These are phyloP conservation scores for Leishmania lainsoni DNA, from an alignment of 208 protist genomes.

Conservation along the genomic window DNA sequence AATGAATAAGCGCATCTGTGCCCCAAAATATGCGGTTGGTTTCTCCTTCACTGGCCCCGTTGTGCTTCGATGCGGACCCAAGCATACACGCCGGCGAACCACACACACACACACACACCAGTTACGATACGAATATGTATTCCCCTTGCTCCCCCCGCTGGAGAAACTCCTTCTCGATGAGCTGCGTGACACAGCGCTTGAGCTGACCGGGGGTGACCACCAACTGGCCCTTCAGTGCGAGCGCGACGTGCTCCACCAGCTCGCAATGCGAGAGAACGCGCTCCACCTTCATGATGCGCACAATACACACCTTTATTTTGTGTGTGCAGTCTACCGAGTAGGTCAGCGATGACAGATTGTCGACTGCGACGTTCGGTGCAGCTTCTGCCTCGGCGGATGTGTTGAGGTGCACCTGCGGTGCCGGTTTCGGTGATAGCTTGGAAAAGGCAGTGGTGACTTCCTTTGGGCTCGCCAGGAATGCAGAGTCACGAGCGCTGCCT, in stretches of 20 bases:
- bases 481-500: not conserved
- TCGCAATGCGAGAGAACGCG: constrained; percentile 41
- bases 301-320: constrained; percentile 57
- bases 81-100: not conserved
- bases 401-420: not conserved
- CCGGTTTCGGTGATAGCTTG: not conserved
- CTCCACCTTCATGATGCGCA: constrained; percentile 58
- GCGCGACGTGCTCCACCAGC: constrained; percentile 35
- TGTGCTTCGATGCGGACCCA: not conserved
- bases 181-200: constrained; percentile 45
- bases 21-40: not conserved
- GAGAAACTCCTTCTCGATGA: constrained; percentile 75
- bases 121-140: constrained; percentile 56
- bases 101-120: too few species aligned
- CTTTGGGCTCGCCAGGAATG: not conserved
- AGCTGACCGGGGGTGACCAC: constrained; percentile 45
- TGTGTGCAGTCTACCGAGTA: constrained; percentile 32
- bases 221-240: constrained; percentile 28
- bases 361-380: not conserved
- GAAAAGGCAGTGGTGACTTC: not conserved
- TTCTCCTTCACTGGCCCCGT: not conserved
- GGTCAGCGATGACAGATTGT: constrained; percentile 1
- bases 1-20: not conserved
- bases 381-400: not conserved
- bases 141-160: constrained; percentile 36